Conservation (phyloP, 2,329 filamentous ascomycete species). For the Epichloe brachyelytri region DNA sequence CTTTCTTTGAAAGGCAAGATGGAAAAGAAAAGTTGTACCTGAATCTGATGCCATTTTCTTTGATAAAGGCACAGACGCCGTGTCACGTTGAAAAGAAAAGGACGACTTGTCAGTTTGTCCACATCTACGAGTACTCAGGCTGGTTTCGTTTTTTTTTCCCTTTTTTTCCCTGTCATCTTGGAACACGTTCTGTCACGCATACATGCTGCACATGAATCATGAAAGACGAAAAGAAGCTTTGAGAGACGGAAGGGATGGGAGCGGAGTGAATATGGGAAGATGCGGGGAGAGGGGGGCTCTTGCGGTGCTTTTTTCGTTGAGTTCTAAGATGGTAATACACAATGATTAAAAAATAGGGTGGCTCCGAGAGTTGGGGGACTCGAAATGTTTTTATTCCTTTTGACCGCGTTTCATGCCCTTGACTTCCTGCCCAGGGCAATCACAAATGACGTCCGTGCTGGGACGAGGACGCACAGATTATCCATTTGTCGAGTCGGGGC, state of each 20-base stretch:
- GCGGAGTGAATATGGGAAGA: too few relatives aligned
- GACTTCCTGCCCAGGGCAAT: too few relatives aligned
- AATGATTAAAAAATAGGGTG: not conserved
- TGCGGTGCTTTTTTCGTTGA: not conserved
- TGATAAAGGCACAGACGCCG: not conserved
- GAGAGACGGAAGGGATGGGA: not conserved
- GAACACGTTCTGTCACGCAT: not conserved
- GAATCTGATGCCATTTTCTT: not conserved
- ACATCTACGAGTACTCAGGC: not conserved
- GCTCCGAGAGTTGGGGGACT: too few relatives aligned
- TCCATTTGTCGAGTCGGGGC: too few relatives aligned
- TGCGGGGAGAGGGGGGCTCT: not conserved
- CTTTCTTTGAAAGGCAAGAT: not conserved
- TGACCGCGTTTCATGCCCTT: not conserved
- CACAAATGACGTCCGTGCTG: too few relatives aligned
- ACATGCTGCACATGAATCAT: constrained; percentile 2
- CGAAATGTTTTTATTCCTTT: not conserved
- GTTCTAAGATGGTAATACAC: not conserved
- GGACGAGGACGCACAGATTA: too few relatives aligned
- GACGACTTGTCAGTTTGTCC: too few relatives aligned
- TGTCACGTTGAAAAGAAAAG: too few relatives aligned
- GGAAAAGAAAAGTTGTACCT: too few relatives aligned
- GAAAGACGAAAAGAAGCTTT: not conserved
- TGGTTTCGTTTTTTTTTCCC: not conserved
- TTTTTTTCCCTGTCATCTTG: not conserved